Evolutionary conservation across 805 yeast species (phyloP).

Genomic region (Candida bentonensis): DNA sequence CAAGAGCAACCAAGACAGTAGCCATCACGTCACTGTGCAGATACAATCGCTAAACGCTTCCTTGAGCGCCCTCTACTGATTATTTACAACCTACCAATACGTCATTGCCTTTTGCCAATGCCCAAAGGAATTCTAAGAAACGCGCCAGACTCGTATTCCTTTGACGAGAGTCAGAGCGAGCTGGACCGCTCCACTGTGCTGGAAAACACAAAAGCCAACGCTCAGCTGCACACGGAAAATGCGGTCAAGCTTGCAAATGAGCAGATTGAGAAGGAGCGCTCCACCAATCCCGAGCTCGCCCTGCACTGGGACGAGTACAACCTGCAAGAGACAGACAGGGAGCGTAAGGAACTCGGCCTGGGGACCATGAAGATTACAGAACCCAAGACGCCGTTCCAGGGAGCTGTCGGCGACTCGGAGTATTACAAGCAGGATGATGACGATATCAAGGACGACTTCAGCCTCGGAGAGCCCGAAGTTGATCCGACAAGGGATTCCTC

Average conservation of each 20-base stretch:
- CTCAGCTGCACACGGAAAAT: slow-evolving; percentile 23
- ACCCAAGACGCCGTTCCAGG: slow-evolving; percentile 92
- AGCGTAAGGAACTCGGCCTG: slow-evolving; percentile 19
- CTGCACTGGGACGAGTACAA: slow-evolving; percentile 81
- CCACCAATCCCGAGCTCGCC: slow-evolving; percentile 18
- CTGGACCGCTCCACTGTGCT: slow-evolving; percentile 50
- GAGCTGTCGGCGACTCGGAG: slow-evolving; percentile 63
- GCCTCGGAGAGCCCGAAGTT: slow-evolving; percentile 20
- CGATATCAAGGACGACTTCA: slow-evolving; percentile 20
- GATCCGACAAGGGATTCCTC: slow-evolving; percentile 10
- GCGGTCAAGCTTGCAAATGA: slow-evolving; percentile 7
- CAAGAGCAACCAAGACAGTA: too few species aligned
- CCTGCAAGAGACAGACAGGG: slow-evolving; percentile 57
- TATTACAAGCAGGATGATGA: slow-evolving; percentile 55
- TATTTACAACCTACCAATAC: too few species aligned
- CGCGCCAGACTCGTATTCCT: slow-evolving; percentile 7
- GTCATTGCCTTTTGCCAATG: too few species aligned
- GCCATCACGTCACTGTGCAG: too few species aligned
- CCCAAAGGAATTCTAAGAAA: slow-evolving; percentile 11
- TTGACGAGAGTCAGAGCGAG: slow-evolving; percentile 4
- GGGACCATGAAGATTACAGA: slow-evolving; percentile 80
- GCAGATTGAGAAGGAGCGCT: slow-evolving; percentile 2
- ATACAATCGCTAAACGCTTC: too few species aligned
- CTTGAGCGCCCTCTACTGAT: too few species aligned
- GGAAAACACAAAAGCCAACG: slow-evolving; percentile 61